phyloP scores from a whole-genome alignment of 1,139 yeast species.

The Yamadazyma sp. region DNA sequence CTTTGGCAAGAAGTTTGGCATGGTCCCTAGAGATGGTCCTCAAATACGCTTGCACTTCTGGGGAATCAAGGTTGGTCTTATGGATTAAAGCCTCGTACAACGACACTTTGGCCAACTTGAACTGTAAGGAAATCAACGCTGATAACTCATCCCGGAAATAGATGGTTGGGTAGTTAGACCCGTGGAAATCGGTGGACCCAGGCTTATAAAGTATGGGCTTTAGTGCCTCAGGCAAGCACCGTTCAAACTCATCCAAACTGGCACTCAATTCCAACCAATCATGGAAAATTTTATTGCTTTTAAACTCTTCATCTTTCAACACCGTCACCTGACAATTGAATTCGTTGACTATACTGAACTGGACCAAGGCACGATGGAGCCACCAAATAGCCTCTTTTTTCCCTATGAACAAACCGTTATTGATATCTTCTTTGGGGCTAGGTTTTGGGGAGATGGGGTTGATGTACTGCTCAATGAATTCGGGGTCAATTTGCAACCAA shows the following conservation, averaged over 20 bases:
- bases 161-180: slow-evolving; percentile 28
- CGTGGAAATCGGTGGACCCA: slow-evolving; percentile 16
- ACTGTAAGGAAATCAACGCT: slow-evolving; percentile 34
- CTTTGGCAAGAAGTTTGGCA: slow-evolving; percentile 31
- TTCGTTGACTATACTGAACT: slow-evolving; percentile 31
- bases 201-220: slow-evolving; percentile 36
- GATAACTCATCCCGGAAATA: slow-evolving; percentile 37
- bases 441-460: slow-evolving; percentile 6
- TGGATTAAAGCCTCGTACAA: slow-evolving; percentile 30
- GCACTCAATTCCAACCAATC: slow-evolving; percentile 32
- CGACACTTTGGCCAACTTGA: slow-evolving; percentile 31
- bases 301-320: slow-evolving; percentile 25
- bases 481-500: slow-evolving; percentile 35
- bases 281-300: slow-evolving; percentile 20
- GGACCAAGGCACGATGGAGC: slow-evolving; percentile 33
- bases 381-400: slow-evolving; percentile 34
- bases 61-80: slow-evolving; percentile 18
- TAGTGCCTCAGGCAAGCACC: slow-evolving; percentile 27
- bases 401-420: slow-evolving; percentile 13
- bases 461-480: slow-evolving; percentile 25
- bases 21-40: slow-evolving; percentile 26
- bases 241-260: slow-evolving; percentile 29
- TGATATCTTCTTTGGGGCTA: background rate
- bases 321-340: slow-evolving; percentile 29
- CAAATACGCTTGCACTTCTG: slow-evolving; percentile 21